Percentiles rank a stretch among this genome's conserved stretches.
phyloP scores from a whole-genome alignment of 2,329 filamentous ascomycete species.

The Trichophaea hybrida region DNA sequence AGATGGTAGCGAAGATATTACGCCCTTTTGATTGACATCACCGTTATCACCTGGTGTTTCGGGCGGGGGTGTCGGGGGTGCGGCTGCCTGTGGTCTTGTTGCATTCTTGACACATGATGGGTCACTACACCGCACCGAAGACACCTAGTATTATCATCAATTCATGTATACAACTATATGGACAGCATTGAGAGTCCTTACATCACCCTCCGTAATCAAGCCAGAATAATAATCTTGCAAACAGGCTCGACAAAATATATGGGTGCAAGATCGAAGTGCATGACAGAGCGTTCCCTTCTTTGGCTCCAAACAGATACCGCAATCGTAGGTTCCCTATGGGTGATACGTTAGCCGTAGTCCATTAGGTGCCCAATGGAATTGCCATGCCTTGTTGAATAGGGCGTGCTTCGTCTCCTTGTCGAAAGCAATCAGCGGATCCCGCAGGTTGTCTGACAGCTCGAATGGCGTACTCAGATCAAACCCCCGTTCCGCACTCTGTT shows the following conservation, averaged over 20 bases:
- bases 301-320: conserved; percentile 43
- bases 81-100: conserved; percentile 4
- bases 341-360: conserved; percentile 43
- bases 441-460: conserved; percentile 35
- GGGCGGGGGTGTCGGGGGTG: conserved; percentile 1
- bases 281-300: conserved; percentile 79
- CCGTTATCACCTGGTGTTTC: not conserved
- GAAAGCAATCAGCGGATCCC: conserved; percentile 59
- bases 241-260: conserved; percentile 84
- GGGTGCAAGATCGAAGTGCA: conserved; percentile 64
- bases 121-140: conserved; percentile 62
- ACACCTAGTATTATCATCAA: conserved; percentile 33
- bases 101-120: conserved; percentile 47
- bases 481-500: conserved; percentile 44
- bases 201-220: conserved; percentile 70
- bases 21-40: not conserved
- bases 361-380: not conserved
- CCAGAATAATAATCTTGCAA: conserved; percentile 80
- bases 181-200: not conserved
- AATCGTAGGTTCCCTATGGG: conserved; percentile 14
- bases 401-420: conserved; percentile 61
- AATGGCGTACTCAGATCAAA: conserved; percentile 43
- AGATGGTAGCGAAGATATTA: conserved; percentile 2
- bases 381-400: conserved; percentile 48
- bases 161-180: not conserved